Conservation (phyloP, 1,284 basidiomycete genomes). For the Abortiporus biennis region DNA sequence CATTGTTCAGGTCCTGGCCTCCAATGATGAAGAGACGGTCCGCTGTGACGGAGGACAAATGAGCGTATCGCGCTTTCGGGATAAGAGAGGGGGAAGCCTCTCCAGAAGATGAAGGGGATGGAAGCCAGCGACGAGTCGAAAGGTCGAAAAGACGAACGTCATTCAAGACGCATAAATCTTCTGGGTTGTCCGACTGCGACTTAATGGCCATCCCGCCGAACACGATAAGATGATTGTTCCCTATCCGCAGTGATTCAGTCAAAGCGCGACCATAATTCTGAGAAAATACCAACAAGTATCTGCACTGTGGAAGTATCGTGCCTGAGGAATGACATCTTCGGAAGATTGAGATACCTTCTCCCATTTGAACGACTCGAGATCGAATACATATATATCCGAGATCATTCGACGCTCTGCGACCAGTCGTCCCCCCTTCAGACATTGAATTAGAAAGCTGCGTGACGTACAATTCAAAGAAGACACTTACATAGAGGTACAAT, state of each 20-base stretch:
- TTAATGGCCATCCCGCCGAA: slow-evolving; percentile 92
- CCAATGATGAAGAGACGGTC: slow-evolving; percentile 89
- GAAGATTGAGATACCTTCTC: slow-evolving; percentile 56
- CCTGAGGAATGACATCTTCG: slow-evolving; percentile 65
- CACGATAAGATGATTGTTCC: slow-evolving; percentile 83
- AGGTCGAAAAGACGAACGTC: slow-evolving; percentile 86
- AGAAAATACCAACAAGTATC: slow-evolving; percentile 58
- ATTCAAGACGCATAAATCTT: slow-evolving; percentile 76
- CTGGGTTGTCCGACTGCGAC: slow-evolving; percentile 56
- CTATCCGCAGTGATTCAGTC: slow-evolving; percentile 32
- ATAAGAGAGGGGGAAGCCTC: slow-evolving; percentile 19
- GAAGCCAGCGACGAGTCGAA: slow-evolving; percentile 64
- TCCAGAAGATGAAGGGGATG: slow-evolving; percentile 29
- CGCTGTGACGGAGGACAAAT: slow-evolving; percentile 79
- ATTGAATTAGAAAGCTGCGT: slow-evolving; percentile 2
- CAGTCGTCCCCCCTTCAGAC: slow-evolving; percentile 81
- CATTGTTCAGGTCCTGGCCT: slow-evolving; percentile 87
- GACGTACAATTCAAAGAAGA: slow-evolving; percentile 3
- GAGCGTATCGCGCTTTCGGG: slow-evolving; percentile 81
- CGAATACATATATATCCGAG: slow-evolving; percentile 82
- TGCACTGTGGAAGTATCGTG: slow-evolving; percentile 88
- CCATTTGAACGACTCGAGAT: slow-evolving; percentile 77
- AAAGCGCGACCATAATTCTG: neutral
- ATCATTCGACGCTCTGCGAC: slow-evolving; percentile 86
- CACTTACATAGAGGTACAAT: slow-evolving; percentile 81